Evolutionary conservation across 169 alveolate species (phyloP), one percentile per base, ranked within the genome.

Genomic region (Neospora caninum): DNA sequence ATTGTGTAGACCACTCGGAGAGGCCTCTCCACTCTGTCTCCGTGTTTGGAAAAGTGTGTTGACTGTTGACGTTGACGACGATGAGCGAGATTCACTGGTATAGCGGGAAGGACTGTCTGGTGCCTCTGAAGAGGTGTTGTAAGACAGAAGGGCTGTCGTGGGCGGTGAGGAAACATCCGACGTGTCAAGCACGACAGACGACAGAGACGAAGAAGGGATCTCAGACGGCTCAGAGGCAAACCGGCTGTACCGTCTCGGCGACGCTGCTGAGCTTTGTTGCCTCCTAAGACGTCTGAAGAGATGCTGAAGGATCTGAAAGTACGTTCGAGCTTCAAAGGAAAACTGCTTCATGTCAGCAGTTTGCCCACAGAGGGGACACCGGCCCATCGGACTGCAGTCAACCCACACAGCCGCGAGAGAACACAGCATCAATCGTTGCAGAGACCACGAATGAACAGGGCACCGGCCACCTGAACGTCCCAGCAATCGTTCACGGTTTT

Each of bases 291-390:
- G 73, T 36, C 88, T 58, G 64, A 91, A 91, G 41, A 91, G 89
- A 69, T 91, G 88, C 92, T 92, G 94, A 31, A 92, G 92, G 54
- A 92, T 49, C 38, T 80, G 92, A 38, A 92, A 92, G 53, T 92
- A 92, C 58, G 94, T 83, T 45, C 58, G 91, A 38, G 94, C 94
- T 41, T 92, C 94, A 43, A 82, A 92, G 16, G 92, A 36, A n/a
- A 92, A 92, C 86, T 43, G 88, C 25, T 67, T 31, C 36, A 86
- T 10, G 73, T 92, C 94, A 27, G 80, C 92, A 0, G 69, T 39
- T 87, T 92, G 94, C 69, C 94, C 94, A 38, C 94, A 92, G 13
- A 92, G 70, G 6, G 92, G 92, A 73, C 92, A 92, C 20, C 86
- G 94, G 27, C 80, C 43, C 45, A 92, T 13, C 0, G 58, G 91